phyloP scores from a whole-genome alignment of 257 asterid species.

The Lavandula angustifolia region DNA sequence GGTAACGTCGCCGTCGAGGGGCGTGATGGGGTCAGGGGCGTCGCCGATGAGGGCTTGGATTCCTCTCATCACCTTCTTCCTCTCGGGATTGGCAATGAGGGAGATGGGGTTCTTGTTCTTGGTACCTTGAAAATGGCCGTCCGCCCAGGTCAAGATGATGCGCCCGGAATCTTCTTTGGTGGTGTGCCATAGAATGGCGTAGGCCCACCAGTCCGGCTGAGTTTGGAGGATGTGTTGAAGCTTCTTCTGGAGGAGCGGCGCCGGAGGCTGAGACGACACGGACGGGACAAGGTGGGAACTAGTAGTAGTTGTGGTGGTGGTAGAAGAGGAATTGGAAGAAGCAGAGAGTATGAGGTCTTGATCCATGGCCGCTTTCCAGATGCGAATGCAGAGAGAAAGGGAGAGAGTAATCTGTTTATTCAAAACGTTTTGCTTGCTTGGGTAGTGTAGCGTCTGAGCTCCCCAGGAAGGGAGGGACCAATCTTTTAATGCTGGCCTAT shows the following conservation, averaged over 20 bases:
- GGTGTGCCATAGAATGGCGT: slow-evolving; percentile 58
- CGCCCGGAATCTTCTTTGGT: slow-evolving; percentile 43
- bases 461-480: too few relatives aligned
- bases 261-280: background rate
- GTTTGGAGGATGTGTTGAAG: slow-evolving; percentile 52
- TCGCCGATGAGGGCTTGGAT: slow-evolving; percentile 61
- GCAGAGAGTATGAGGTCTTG: slow-evolving; percentile 35
- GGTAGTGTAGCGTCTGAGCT: too few relatives aligned
- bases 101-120: slow-evolving; percentile 14
- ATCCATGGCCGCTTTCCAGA: slow-evolving; percentile 29
- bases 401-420: background rate
- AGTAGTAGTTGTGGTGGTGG: slow-evolving; percentile 11
- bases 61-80: slow-evolving; percentile 58
- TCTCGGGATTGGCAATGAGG: slow-evolving; percentile 43
- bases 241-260: slow-evolving; percentile 42
- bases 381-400: background rate
- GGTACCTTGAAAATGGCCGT: slow-evolving; percentile 66
- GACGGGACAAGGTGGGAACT: background rate
- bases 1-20: slow-evolving; percentile 46
- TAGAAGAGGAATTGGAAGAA: slow-evolving; percentile 29
- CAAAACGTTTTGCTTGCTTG: background rate
- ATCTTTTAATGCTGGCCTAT: too few relatives aligned
- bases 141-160: slow-evolving; percentile 50
- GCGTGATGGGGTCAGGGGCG: background rate
- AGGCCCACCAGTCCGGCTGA: slow-evolving; percentile 57